phyloP scores from a whole-genome alignment of 2,329 filamentous ascomycete species.

The Pestalotiopsis sp. region DNA sequence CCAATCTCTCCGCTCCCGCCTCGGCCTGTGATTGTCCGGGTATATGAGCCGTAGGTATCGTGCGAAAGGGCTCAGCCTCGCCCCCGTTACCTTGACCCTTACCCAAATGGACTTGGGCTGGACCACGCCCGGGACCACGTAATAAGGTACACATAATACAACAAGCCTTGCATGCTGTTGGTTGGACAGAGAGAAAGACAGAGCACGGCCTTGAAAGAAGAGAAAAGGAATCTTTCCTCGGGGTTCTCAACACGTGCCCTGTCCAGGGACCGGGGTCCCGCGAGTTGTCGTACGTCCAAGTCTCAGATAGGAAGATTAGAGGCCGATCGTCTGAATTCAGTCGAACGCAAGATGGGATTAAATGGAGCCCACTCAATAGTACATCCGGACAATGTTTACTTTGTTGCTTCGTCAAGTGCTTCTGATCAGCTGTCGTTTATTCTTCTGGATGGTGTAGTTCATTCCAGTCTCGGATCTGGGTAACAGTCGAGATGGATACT shows the following conservation, averaged over 20 bases:
- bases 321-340: neutral
- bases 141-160: neutral
- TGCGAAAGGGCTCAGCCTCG: neutral
- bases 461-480: neutral
- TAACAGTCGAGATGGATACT: neutral
- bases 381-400: neutral
- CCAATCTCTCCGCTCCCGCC: neutral
- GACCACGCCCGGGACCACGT: neutral
- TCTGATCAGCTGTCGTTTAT: neutral
- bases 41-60: neutral
- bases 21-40: neutral
- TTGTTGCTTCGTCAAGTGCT: neutral
- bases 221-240: neutral
- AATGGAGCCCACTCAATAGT: neutral
- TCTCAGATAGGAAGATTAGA: constrained; percentile 8
- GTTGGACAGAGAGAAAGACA: neutral
- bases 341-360: neutral
- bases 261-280: neutral
- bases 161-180: neutral
- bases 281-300: neutral
- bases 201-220: neutral
- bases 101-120: neutral
- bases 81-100: neutral
- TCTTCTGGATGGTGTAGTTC: neutral
- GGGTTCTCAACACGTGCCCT: neutral